A percentile compares a stretch with the other conserved stretches of the same genome.
phyloP scores from a whole-genome alignment of 495 filamentous ascomycete species.

The Xylaria bambusicola region DNA sequence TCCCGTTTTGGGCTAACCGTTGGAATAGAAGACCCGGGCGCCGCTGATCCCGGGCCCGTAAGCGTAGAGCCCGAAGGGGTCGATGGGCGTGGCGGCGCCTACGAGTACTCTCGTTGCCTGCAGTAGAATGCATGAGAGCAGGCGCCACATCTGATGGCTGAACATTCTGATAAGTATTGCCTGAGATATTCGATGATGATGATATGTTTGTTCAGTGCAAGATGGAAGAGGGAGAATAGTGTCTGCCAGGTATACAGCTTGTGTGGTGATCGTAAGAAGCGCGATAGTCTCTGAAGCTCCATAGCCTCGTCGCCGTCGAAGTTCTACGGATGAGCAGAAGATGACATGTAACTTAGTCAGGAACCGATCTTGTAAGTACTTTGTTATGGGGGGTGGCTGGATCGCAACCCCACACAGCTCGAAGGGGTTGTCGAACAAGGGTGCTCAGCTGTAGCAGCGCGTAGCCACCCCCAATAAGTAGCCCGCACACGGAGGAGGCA shows the following conservation, averaged over 20 bases:
- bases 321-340: not conserved
- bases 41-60: not conserved
- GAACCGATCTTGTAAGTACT: not conserved
- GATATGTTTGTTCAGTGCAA: not conserved
- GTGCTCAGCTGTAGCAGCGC: too few relatives aligned
- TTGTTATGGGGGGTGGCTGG: not conserved
- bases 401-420: too few relatives aligned
- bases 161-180: not conserved
- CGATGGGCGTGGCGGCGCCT: not conserved
- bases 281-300: not conserved
- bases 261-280: too few relatives aligned
- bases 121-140: not conserved
- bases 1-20: not conserved
- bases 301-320: slow-evolving; percentile 2
- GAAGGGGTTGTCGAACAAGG: too few relatives aligned
- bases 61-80: slow-evolving; percentile 9
- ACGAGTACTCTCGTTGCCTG: slow-evolving; percentile 1
- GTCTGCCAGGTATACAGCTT: not conserved
- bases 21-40: slow-evolving; percentile 11
- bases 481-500: too few relatives aligned
- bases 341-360: slow-evolving; percentile 14
- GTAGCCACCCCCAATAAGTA: too few relatives aligned
- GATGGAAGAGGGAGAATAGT: too few relatives aligned
- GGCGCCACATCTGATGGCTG: not conserved
- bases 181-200: not conserved